Evolutionary conservation across 257 asterid species (phyloP).

Genomic region (Verbascum thapsus): DNA sequence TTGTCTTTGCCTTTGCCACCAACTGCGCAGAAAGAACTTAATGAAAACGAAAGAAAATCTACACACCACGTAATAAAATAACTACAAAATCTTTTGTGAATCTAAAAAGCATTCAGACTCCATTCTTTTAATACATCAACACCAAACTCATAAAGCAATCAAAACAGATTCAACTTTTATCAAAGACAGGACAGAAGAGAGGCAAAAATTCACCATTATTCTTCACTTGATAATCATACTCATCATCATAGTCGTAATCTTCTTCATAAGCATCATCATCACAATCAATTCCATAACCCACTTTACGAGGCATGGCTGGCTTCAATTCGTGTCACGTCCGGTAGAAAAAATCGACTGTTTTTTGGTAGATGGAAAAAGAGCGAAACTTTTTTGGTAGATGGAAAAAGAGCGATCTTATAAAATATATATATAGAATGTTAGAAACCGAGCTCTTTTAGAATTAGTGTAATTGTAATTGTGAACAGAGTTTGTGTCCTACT

Average conservation of each 20-base stretch:
- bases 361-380: too few relatives aligned
- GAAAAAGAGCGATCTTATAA: too few relatives aligned
- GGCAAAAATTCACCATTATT: constrained; percentile 55
- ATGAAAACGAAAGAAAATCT: constrained; percentile 34
- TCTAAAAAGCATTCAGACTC: constrained; percentile 11
- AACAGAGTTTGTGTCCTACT: too few relatives aligned
- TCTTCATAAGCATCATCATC: too few relatives aligned
- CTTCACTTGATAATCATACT: constrained; percentile 41
- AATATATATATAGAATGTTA: too few relatives aligned
- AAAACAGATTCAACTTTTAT: not conserved
- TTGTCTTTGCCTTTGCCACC: constrained; percentile 80
- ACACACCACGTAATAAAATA: too few relatives aligned
- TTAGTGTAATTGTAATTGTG: too few relatives aligned
- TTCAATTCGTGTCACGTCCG: constrained; percentile 41
- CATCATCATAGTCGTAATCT: constrained; percentile 57
- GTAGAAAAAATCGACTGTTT: not conserved
- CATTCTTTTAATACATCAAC: constrained; percentile 4
- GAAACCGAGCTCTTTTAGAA: too few relatives aligned
- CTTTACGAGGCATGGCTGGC: constrained; percentile 89
- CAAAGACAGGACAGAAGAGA: constrained; percentile 10
- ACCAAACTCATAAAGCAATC: too few relatives aligned
- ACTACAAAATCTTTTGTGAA: too few relatives aligned
- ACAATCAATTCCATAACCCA: constrained; percentile 43
- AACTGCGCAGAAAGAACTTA: constrained; percentile 74
- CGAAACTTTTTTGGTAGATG: too few relatives aligned